Conservation (phyloP, 2,329 filamentous ascomycete genomes). For the Blastomyces percursus region DNA sequence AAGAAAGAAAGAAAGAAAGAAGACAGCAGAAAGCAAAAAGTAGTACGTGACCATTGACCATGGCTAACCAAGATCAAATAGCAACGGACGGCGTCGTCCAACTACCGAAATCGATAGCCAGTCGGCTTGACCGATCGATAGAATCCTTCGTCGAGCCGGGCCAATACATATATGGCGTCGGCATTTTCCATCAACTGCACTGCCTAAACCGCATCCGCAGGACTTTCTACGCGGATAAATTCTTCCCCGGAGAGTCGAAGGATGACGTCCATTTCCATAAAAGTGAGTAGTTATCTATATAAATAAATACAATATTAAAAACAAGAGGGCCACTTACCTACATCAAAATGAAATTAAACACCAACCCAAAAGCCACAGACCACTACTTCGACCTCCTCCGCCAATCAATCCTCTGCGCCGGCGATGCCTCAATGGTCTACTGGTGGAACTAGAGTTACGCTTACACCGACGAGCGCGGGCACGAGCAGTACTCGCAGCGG, state of each 20-base stretch:
- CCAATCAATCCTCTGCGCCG: conserved; percentile 12
- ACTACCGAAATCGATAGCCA: conserved; percentile 5
- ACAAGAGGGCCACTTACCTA: too few relatives aligned
- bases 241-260: conserved; percentile 10
- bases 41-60: too few relatives aligned
- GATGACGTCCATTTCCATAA: conserved; percentile 10
- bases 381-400: conserved; percentile 15
- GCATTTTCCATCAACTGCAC: conserved; percentile 12
- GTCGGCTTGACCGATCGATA: not conserved
- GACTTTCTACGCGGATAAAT: conserved; percentile 11
- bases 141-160: conserved; percentile 8
- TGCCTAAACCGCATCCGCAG: conserved; percentile 14
- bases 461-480: conserved; percentile 7
- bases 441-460: conserved; percentile 13
- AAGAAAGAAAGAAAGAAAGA: not conserved
- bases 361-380: conserved; percentile 2
- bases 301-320: too few relatives aligned
- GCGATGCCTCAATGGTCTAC: conserved; percentile 10
- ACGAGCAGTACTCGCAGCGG: conserved; percentile 7
- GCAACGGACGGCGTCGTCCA: conserved; percentile 9
- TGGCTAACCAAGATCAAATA: not conserved
- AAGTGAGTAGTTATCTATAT: conserved; percentile 6
- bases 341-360: too few relatives aligned
- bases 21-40: not conserved
- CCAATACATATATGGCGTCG: conserved; percentile 11